phyloP scores from a whole-genome alignment of 2,329 filamentous ascomycete genomes.

The Ceratocystis huliohia region DNA sequence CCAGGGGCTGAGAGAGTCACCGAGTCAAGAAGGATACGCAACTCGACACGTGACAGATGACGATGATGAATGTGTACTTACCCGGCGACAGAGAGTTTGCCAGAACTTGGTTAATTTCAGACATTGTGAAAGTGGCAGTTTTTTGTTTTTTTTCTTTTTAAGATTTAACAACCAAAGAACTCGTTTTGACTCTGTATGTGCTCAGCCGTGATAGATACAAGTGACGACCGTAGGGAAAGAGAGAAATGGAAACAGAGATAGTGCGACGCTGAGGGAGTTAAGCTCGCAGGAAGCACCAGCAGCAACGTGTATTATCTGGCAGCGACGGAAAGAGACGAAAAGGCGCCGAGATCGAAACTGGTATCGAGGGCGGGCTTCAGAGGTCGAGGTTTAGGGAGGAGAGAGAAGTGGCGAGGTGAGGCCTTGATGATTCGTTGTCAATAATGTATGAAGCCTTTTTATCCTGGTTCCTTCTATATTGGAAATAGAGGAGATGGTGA shows the following conservation, averaged over 20 bases:
- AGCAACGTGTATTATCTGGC: conserved; percentile 4
- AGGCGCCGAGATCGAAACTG: conserved; percentile 25
- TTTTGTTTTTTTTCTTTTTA: conserved; percentile 20
- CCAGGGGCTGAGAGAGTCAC: neutral
- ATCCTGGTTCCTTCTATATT: conserved; percentile 16
- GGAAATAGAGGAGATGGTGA: conserved; percentile 6
- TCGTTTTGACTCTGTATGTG: conserved; percentile 10
- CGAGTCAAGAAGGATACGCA: conserved; percentile 8
- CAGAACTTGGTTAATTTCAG: conserved; percentile 98
- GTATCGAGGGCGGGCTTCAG: conserved; percentile 21
- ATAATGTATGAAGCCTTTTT: conserved; percentile 21
- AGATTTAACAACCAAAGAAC: neutral
- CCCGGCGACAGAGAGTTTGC: conserved; percentile 90
- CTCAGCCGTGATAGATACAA: conserved; percentile 13
- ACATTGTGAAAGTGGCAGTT: conserved; percentile 48
- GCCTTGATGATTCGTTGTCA: neutral
- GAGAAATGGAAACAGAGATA: neutral
- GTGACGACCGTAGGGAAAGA: conserved; percentile 2
- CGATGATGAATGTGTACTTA: conserved; percentile 36
- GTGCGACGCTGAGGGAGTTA: neutral
- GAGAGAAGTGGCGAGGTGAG: neutral
- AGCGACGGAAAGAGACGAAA: conserved; percentile 5
- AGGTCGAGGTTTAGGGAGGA: neutral
- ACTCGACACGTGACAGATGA: conserved; percentile 18
- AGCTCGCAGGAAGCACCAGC: neutral